Evolutionary conservation across 768 basidiomycete genomes (phyloP).

Genomic region (Mrakia gelida): DNA sequence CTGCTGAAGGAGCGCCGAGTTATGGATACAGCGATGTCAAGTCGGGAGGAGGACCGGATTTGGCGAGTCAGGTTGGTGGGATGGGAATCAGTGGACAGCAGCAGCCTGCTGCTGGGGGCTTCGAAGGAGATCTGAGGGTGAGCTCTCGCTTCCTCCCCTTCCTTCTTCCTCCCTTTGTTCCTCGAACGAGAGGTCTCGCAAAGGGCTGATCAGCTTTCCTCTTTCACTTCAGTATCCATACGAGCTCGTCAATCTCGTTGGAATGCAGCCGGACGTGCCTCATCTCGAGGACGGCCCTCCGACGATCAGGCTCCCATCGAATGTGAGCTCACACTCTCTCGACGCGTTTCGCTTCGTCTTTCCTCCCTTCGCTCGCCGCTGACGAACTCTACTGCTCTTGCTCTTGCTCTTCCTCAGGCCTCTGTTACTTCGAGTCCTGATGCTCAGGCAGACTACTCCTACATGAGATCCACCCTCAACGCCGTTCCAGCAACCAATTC

Average conservation of each 20-base stretch:
- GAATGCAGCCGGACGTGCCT: constrained; percentile 83
- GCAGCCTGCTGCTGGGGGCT: not conserved
- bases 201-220: constrained; percentile 12
- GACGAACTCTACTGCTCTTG: not conserved
- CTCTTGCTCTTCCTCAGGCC: constrained; percentile 46
- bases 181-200: not conserved
- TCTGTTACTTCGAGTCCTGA: constrained; percentile 69
- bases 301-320: constrained; percentile 81
- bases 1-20: constrained; percentile 42
- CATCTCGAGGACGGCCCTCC: constrained; percentile 78
- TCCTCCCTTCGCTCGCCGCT: not conserved
- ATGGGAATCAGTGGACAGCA: not conserved
- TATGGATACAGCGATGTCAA: constrained; percentile 10
- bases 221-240: constrained; percentile 53
- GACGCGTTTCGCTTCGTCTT: not conserved
- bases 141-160: too few relatives aligned
- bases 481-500: constrained; percentile 87
- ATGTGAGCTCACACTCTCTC: constrained; percentile 45
- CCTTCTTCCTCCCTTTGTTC: not conserved
- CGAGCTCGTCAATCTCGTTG: constrained; percentile 85
- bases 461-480: constrained; percentile 86
- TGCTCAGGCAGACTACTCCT: constrained; percentile 85
- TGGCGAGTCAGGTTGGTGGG: not conserved
- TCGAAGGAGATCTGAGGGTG: not conserved
- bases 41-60: not conserved